Conservation (phyloP, 768 basidiomycete species). For the Candolleomyces efflorescens region DNA sequence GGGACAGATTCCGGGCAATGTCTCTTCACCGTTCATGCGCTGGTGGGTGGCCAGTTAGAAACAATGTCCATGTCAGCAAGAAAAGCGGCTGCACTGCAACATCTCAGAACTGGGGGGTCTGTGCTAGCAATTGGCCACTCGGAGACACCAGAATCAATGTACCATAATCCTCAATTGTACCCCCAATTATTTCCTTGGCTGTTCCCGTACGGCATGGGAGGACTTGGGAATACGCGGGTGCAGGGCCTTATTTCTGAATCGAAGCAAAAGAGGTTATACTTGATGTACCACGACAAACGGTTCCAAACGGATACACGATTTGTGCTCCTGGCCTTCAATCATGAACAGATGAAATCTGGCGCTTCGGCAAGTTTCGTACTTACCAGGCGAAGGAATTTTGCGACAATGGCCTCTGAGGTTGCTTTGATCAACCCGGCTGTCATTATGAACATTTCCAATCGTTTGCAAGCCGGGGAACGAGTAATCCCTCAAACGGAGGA, state of each 20-base stretch:
- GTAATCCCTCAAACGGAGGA: conserved; percentile 12
- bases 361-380: conserved; percentile 10
- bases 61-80: not conserved
- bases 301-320: conserved; percentile 31
- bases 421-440: not conserved
- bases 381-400: conserved; percentile 12
- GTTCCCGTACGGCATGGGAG: conserved; percentile 9
- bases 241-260: conserved; percentile 12
- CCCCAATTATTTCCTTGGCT: conserved; percentile 2
- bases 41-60: not conserved
- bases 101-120: not conserved
- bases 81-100: not conserved
- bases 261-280: conserved; percentile 17
- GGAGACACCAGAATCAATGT: not conserved
- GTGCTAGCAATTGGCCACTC: not conserved
- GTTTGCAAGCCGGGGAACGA: conserved; percentile 11
- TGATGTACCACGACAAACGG: conserved; percentile 32
- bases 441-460: conserved; percentile 3
- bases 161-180: not conserved
- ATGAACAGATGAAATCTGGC: conserved; percentile 24
- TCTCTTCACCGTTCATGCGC: not conserved
- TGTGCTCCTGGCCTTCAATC: conserved; percentile 26
- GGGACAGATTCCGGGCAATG: not conserved
- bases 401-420: conserved; percentile 11
- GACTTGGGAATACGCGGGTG: not conserved